A percentile compares a stretch with the other conserved stretches of the same genome.
Conservation (phyloP, 2,329 filamentous ascomycete genomes). For the Claviceps cyperi region DNA sequence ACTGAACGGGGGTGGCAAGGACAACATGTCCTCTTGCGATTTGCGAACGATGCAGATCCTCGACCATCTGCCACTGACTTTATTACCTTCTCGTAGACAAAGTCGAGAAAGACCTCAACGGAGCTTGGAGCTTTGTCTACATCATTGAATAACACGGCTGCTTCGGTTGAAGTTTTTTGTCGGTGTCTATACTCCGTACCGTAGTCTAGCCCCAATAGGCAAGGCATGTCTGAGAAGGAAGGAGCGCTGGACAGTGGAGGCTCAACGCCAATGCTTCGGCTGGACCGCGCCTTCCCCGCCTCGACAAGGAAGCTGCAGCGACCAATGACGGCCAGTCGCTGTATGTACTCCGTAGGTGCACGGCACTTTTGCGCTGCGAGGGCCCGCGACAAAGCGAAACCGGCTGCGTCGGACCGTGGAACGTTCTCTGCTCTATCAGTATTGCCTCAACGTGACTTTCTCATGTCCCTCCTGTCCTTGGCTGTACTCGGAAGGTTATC, state of each 20-base stretch:
- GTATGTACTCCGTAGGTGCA: too few relatives aligned
- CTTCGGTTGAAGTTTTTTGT: background rate
- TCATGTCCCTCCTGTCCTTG: slow-evolving; percentile 22
- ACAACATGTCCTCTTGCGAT: too few relatives aligned
- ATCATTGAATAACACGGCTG: background rate
- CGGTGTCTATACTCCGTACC: background rate
- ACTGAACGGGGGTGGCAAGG: too few relatives aligned
- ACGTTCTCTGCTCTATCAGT: background rate
- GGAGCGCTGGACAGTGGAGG: slow-evolving; percentile 1
- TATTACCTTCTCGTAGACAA: too few relatives aligned
- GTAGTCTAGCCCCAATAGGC: background rate
- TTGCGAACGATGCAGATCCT: too few relatives aligned
- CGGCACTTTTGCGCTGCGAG: slow-evolving; percentile 1
- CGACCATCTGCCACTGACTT: too few relatives aligned
- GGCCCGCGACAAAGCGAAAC: background rate
- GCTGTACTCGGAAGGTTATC: slow-evolving; percentile 22
- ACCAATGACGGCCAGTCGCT: background rate
- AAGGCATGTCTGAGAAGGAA: background rate
- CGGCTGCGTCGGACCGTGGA: background rate
- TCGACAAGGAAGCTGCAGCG: background rate
- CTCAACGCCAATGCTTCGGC: background rate
- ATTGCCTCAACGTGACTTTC: slow-evolving; percentile 1
- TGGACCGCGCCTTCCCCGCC: background rate
- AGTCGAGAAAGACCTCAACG: too few relatives aligned
- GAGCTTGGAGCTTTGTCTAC: too few relatives aligned